These are phyloP conservation scores for Heterobasidion irregulare DNA, from an alignment of 1,284 basidiomycete species.

Conservation along the genomic window DNA sequence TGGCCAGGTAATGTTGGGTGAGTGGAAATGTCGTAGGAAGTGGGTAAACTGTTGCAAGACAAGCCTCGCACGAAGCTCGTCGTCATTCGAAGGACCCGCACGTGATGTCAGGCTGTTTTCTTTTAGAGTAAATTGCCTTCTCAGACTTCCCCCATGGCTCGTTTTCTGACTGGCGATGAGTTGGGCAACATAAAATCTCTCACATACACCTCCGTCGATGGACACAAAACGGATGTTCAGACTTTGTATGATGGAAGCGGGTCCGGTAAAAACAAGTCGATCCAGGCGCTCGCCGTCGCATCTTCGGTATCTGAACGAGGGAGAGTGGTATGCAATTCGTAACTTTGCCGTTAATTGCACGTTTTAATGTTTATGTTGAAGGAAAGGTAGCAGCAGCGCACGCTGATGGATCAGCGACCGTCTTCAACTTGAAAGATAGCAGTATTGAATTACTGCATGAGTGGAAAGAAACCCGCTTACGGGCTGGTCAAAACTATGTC, in stretches of 20 bases:
- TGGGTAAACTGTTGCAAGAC: too few species aligned
- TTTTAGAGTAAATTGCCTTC: background rate
- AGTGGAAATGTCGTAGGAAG: background rate
- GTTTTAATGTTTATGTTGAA: slow-evolving; percentile 15
- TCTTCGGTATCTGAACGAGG: slow-evolving; percentile 15
- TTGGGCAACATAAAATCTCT: slow-evolving; percentile 63
- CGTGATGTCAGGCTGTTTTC: background rate
- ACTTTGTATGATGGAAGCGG: slow-evolving; percentile 26
- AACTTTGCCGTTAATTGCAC: background rate
- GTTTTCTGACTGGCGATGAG: slow-evolving; percentile 66
- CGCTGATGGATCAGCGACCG: slow-evolving; percentile 42
- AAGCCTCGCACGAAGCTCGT: background rate
- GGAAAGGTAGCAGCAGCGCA: slow-evolving; percentile 56
- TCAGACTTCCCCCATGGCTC: slow-evolving; percentile 36
- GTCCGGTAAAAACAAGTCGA: slow-evolving; percentile 25
- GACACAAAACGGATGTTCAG: slow-evolving; percentile 21
- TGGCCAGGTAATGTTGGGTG: background rate
- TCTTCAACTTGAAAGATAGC: slow-evolving; percentile 32
- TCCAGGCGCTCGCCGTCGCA: slow-evolving; percentile 31
- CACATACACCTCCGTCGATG: slow-evolving; percentile 23
- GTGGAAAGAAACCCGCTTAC: slow-evolving; percentile 61
- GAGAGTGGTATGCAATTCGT: slow-evolving; percentile 26
- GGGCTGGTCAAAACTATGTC: slow-evolving; percentile 44
- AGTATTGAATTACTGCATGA: slow-evolving; percentile 27
- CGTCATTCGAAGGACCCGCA: background rate